phyloP scores from a whole-genome alignment of 768 basidiomycete species.

The Phanerochaete carnosa region DNA sequence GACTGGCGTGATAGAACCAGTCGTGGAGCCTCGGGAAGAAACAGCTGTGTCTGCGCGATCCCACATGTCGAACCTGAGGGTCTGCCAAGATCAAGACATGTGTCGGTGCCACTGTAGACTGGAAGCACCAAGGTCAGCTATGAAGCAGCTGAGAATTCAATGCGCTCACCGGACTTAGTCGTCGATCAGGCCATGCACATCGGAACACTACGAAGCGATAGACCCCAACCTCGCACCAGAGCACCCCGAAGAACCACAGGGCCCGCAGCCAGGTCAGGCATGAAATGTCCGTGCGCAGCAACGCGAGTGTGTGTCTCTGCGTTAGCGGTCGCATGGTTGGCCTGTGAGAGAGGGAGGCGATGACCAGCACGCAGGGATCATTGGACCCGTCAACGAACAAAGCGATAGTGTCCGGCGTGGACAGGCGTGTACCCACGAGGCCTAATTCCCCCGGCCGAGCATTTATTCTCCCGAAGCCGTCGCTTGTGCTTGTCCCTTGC shows the following conservation, averaged over 20 bases:
- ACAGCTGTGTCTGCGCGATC: background rate
- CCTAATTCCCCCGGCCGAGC: no score
- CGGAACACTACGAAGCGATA: slow-evolving; percentile 30
- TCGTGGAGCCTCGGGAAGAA: slow-evolving; percentile 8
- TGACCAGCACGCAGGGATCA: background rate
- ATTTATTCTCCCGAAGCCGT: no score
- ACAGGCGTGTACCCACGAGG: background rate
- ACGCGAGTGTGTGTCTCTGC: background rate
- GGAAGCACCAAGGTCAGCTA: background rate
- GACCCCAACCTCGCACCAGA: slow-evolving; percentile 66
- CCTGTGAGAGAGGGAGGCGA: background rate
- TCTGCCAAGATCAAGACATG: slow-evolving; percentile 82
- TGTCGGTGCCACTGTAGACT: slow-evolving; percentile 3
- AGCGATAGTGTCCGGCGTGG: background rate
- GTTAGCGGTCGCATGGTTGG: background rate
- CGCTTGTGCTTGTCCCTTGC: no score
- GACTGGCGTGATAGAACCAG: slow-evolving; percentile 65
- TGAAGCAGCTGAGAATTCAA: background rate
- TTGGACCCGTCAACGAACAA: background rate
- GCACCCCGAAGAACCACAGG: slow-evolving; percentile 57
- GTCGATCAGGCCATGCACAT: slow-evolving; percentile 13
- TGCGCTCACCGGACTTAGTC: background rate
- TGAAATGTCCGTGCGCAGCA: background rate
- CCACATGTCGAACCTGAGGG: slow-evolving; percentile 62
- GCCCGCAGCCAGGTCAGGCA: slow-evolving; percentile 15